Conservation (phyloP, 2,329 filamentous ascomycete genomes). For the Fusarium sp. region DNA sequence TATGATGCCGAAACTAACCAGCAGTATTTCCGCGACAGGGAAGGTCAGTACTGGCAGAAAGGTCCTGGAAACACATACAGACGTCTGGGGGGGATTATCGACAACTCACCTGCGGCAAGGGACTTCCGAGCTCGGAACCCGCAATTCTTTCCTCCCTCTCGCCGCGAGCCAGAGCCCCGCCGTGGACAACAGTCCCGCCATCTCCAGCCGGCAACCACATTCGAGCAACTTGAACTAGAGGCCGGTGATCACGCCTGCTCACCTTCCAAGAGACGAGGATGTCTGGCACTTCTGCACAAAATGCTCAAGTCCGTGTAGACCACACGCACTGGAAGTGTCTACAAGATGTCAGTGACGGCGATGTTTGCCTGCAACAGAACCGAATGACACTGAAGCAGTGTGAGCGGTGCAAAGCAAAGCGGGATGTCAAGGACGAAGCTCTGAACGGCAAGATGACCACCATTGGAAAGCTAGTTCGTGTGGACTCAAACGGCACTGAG, state of each 20-base stretch:
- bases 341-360: neutral
- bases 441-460: neutral
- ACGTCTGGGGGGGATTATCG: neutral
- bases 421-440: constrained; percentile 7
- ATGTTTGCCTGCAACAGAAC: constrained; percentile 1
- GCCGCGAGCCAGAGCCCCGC: neutral
- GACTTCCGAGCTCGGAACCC: neutral
- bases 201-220: neutral
- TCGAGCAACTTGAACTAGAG: neutral
- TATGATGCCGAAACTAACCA: neutral
- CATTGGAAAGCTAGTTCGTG: constrained; percentile 6
- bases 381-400: constrained; percentile 6
- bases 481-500: constrained; percentile 4
- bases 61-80: neutral
- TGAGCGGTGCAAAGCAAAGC: neutral
- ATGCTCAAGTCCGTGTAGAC: neutral
- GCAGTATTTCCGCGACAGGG: neutral
- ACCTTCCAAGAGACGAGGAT: neutral
- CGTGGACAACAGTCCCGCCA: neutral
- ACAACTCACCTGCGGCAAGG: too few species aligned
- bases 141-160: neutral
- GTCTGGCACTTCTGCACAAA: neutral
- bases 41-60: neutral
- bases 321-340: constrained; percentile 11
- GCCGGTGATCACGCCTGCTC: neutral